Percentiles rank a stretch among this genome's conserved stretches.
Conservation (phyloP, 768 basidiomycete genomes). For the Tulasnella calospora region DNA sequence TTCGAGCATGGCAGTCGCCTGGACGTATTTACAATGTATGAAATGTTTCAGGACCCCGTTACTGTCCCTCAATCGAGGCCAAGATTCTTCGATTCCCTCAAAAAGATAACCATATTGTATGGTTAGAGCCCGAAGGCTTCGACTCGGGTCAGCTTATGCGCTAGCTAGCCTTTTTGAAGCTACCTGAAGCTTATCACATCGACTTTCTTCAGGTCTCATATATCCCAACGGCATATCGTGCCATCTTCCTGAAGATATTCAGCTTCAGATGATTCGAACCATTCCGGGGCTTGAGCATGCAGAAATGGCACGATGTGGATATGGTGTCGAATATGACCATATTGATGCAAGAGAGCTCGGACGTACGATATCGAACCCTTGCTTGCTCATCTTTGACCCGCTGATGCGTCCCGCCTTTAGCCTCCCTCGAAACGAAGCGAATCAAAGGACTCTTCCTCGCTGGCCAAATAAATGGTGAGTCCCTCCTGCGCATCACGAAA, state of each 20-base stretch:
- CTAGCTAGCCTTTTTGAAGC: slow-evolving; percentile 17
- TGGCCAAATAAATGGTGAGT: slow-evolving; percentile 78
- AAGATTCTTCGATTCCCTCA: slow-evolving; percentile 76
- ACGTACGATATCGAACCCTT: slow-evolving; percentile 39
- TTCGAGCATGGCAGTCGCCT: neutral
- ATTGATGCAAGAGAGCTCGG: slow-evolving; percentile 78
- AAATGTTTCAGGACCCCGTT: slow-evolving; percentile 62
- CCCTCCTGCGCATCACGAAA: neutral
- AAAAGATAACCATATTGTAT: slow-evolving; percentile 66
- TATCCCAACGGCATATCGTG: slow-evolving; percentile 90
- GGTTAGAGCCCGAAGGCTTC: slow-evolving; percentile 91
- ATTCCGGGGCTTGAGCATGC: slow-evolving; percentile 81
- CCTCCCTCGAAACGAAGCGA: slow-evolving; percentile 79
- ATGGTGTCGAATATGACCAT: slow-evolving; percentile 91
- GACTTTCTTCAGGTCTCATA: slow-evolving; percentile 55
- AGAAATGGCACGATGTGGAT: slow-evolving; percentile 76
- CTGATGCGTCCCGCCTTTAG: slow-evolving; percentile 37
- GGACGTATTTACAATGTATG: neutral
- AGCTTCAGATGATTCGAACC: slow-evolving; percentile 76
- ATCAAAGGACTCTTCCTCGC: slow-evolving; percentile 84
- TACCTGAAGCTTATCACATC: neutral
- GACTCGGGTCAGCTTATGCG: slow-evolving; percentile 58
- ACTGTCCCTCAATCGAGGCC: slow-evolving; percentile 86
- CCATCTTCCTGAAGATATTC: slow-evolving; percentile 80
- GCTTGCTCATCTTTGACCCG: neutral